A percentile compares a stretch with the other conserved stretches of the same genome.
Conservation (phyloP, 2,329 filamentous ascomycete genomes). For the Exophiala xenobiotica region DNA sequence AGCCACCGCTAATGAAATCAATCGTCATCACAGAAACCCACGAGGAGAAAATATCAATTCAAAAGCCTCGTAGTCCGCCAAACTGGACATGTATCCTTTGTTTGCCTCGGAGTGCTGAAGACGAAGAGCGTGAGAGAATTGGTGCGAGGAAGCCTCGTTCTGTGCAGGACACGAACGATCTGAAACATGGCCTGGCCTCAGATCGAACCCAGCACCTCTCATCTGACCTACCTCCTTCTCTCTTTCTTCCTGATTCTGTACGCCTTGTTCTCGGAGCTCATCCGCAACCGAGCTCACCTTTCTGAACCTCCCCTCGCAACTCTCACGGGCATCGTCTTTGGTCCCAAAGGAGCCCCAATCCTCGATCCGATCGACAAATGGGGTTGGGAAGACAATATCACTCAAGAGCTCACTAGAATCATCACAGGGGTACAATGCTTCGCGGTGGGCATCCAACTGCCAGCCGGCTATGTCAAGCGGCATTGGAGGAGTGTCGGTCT, state of each 20-base stretch:
- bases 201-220: conserved; percentile 55
- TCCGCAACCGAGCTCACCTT: conserved; percentile 60
- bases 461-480: conserved; percentile 63
- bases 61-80: background rate
- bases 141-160: too few relatives aligned
- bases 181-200: conserved; percentile 43
- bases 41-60: background rate
- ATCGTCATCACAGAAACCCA: background rate
- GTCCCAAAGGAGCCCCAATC: conserved; percentile 77
- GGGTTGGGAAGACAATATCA: conserved; percentile 83
- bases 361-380: conserved; percentile 69
- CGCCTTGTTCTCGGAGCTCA: conserved; percentile 59
- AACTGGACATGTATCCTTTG: too few relatives aligned
- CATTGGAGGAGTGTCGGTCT: conserved; percentile 54
- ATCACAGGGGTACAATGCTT: conserved; percentile 92
- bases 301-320: conserved; percentile 66
- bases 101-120: too few relatives aligned
- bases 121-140: background rate
- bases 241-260: conserved; percentile 60
- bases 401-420: conserved; percentile 83
- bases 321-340: conserved; percentile 83
- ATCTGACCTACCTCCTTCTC: conserved; percentile 59
- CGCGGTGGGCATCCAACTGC: conserved; percentile 85
- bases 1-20: too few relatives aligned
- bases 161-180: background rate